Evolutionary conservation across 2,329 filamentous ascomycete genomes (phyloP).

Genomic region (Zasmidium angulare): DNA sequence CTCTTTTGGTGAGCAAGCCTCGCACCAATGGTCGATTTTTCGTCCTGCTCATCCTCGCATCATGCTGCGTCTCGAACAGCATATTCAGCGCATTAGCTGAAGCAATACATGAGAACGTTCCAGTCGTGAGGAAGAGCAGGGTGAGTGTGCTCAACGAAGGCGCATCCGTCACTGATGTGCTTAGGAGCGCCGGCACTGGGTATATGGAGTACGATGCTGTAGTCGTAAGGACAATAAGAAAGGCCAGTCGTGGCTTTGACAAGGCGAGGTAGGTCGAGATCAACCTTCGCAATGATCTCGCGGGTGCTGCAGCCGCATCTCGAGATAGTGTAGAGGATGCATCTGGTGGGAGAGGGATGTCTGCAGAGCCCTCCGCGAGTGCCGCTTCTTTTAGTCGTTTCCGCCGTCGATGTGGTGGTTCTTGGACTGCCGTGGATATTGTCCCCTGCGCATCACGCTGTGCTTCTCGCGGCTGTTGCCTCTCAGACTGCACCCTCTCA

Average conservation of each 20-base stretch:
- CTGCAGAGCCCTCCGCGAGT: constrained; percentile 12
- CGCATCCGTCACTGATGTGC: constrained; percentile 62
- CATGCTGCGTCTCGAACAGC: constrained; percentile 88
- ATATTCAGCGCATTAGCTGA: constrained; percentile 95
- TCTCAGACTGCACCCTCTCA: constrained; percentile 3
- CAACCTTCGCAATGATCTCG: constrained; percentile 61
- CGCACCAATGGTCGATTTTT: constrained; percentile 86
- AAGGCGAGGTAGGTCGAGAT: constrained; percentile 83
- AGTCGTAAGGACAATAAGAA: constrained; percentile 85
- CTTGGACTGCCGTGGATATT: constrained; percentile 15
- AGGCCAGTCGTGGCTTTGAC: constrained; percentile 90
- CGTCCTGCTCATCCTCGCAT: constrained; percentile 91
- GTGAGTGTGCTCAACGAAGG: constrained; percentile 89
- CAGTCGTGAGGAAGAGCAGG: constrained; percentile 80
- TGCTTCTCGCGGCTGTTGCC: constrained; percentile 1
- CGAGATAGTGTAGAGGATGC: constrained; percentile 61
- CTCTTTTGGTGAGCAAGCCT: constrained; percentile 68
- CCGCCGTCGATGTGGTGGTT: constrained; percentile 34
- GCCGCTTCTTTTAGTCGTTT: constrained; percentile 36
- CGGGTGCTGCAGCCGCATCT: constrained; percentile 57
- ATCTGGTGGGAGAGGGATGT: constrained; percentile 52
- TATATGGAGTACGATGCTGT: constrained; percentile 92
- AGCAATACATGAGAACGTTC: constrained; percentile 84
- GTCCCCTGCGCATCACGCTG: constrained; percentile 2
- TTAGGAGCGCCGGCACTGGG: constrained; percentile 82